Conservation (phyloP, 169 alveolate species). For the Plasmodium malariae region DNA sequence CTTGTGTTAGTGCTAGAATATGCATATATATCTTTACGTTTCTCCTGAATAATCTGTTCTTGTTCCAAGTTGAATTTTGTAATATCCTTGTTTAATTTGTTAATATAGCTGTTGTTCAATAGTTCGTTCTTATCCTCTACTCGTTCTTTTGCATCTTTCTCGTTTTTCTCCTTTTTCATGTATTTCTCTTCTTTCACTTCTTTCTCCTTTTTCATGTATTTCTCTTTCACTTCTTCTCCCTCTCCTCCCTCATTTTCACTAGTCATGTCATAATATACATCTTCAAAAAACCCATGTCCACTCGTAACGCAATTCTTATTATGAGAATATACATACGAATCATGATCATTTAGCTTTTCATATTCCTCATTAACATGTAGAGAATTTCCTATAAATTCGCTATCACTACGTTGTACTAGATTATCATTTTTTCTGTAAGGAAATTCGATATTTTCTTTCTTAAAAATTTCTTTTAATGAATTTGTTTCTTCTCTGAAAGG, state of each 20-base stretch:
- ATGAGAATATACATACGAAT: neutral
- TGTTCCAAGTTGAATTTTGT: constrained; percentile 20
- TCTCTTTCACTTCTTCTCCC: neutral
- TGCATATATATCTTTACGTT: constrained; percentile 31
- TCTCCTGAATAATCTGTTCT: constrained; percentile 25
- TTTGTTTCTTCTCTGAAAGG: neutral
- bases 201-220: neutral
- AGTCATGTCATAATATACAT: constrained; percentile 8
- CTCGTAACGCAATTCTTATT: neutral
- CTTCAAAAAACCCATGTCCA: neutral
- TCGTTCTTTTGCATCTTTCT: neutral
- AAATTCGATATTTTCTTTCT: constrained; percentile 11
- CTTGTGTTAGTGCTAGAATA: constrained; percentile 34
- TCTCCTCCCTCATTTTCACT: constrained; percentile 17
- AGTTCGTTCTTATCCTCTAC: neutral
- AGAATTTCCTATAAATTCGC: constrained; percentile 1
- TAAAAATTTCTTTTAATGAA: constrained; percentile 30
- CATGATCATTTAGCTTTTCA: neutral
- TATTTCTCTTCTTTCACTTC: neutral
- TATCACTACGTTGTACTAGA: neutral
- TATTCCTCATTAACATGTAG: neutral
- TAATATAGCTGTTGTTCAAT: constrained; percentile 8
- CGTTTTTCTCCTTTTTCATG: neutral
- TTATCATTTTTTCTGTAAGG: neutral
- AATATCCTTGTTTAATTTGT: constrained; percentile 49